Percentiles rank a stretch among this genome's conserved stretches.
These are phyloP conservation scores for Colletotrichum sp. DNA, from an alignment of 2,329 filamentous ascomycete species.

Conservation along the genomic window DNA sequence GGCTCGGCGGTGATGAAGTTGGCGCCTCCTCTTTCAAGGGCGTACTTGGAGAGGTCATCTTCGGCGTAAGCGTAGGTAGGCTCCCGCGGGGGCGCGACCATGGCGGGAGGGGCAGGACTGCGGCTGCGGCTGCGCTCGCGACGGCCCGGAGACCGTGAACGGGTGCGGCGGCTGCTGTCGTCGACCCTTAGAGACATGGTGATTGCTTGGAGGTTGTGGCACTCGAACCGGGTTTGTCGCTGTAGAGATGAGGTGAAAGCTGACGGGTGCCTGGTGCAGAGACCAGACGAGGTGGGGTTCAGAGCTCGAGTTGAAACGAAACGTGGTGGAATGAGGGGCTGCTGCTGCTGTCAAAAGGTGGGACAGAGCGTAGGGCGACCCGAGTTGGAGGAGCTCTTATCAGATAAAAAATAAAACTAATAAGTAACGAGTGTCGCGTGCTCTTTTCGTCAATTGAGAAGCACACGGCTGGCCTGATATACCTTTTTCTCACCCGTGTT, in stretches of 20 bases:
- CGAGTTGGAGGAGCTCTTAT: neutral
- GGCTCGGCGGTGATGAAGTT: constrained; percentile 17
- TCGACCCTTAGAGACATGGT: constrained; percentile 59
- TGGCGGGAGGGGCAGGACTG: constrained; percentile 31
- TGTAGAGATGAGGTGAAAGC: neutral
- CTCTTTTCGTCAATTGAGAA: neutral
- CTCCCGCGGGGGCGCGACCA: constrained; percentile 45
- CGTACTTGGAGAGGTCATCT: constrained; percentile 41
- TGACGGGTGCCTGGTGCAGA: neutral
- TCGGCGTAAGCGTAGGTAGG: constrained; percentile 46
- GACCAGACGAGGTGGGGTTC: neutral
- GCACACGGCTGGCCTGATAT: neutral
- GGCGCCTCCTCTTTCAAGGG: constrained; percentile 18
- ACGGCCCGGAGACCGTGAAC: constrained; percentile 52
- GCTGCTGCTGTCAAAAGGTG: neutral
- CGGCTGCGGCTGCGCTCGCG: constrained; percentile 40
- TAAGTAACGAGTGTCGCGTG: constrained; percentile 1
- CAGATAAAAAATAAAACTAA: neutral
- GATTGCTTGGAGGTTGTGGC: neutral
- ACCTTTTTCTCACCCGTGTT: neutral
- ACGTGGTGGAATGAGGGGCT: constrained; percentile 10
- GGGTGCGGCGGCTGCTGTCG: constrained; percentile 46
- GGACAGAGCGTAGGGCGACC: neutral
- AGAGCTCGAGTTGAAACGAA: constrained; percentile 18
- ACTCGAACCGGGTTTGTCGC: constrained; percentile 11